Conservation (phyloP, 1,139 yeast genomes). For the Diutina rugosa region DNA sequence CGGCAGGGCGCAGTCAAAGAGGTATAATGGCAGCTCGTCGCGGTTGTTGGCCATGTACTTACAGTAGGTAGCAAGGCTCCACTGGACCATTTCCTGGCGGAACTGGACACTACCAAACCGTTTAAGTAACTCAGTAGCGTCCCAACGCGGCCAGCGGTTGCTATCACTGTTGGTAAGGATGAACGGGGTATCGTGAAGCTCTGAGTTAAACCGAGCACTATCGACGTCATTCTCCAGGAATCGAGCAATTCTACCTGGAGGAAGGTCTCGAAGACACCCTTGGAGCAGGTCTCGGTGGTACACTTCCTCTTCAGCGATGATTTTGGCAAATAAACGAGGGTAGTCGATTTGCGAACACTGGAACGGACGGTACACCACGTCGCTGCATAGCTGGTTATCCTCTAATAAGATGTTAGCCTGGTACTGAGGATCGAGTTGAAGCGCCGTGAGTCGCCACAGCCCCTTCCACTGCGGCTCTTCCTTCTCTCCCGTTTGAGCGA, state of each 20-base stretch:
- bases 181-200: conserved; percentile 50
- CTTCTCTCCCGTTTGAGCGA: conserved; percentile 4
- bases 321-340: conserved; percentile 26
- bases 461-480: conserved; percentile 45
- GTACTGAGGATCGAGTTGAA: conserved; percentile 19
- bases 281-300: conserved; percentile 10
- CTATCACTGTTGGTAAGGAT: conserved; percentile 33
- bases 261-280: neutral
- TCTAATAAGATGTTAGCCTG: conserved; percentile 29
- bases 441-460: conserved; percentile 59
- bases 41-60: conserved; percentile 46
- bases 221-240: conserved; percentile 28
- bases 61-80: conserved; percentile 54
- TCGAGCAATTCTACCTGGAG: conserved; percentile 24
- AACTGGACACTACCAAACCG: conserved; percentile 52
- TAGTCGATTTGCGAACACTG: conserved; percentile 68
- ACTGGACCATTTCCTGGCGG: conserved; percentile 75
- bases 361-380: conserved; percentile 62
- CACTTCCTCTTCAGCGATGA: conserved; percentile 33
- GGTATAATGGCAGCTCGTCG: conserved; percentile 76
- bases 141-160: conserved; percentile 61
- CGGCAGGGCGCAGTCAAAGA: conserved; percentile 64
- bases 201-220: conserved; percentile 28
- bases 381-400: conserved; percentile 32
- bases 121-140: conserved; percentile 29